Conservation (phyloP, 2,329 filamentous ascomycete genomes). For the Aspergillus fijiensis region DNA sequence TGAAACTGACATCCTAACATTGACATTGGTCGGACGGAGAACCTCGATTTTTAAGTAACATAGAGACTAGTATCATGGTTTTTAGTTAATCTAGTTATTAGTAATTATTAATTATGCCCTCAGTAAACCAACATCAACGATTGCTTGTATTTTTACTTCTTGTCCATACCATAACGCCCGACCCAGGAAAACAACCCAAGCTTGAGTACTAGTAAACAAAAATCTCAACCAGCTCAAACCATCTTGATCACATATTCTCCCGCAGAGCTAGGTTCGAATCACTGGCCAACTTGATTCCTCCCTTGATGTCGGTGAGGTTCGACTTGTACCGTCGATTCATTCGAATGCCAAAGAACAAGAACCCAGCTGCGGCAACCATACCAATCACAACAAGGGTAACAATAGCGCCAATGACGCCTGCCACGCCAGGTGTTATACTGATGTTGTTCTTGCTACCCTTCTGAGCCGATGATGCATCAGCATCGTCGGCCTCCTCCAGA, state of each 20-base stretch:
- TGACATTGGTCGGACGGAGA: no score
- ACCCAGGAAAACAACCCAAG: not conserved
- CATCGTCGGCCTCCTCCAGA: conserved; percentile 19
- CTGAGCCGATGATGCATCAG: not conserved
- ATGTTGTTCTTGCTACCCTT: conserved; percentile 13
- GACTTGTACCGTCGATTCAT: conserved; percentile 43
- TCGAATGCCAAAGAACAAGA: conserved; percentile 49
- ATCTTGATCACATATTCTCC: not conserved
- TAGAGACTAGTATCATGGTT: no score
- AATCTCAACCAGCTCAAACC: not conserved
- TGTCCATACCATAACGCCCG: not conserved
- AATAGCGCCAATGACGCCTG: conserved; percentile 57
- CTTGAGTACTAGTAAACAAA: no score
- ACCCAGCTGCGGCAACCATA: conserved; percentile 40
- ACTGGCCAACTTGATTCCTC: conserved; percentile 53
- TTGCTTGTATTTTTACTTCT: not conserved
- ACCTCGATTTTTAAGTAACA: no score
- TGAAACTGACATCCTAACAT: no score
- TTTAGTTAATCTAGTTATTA: no score
- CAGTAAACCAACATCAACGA: no score
- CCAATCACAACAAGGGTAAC: conserved; percentile 50
- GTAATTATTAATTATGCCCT: no score
- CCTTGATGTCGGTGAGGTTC: conserved; percentile 57
- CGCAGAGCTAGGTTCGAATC: conserved; percentile 53
- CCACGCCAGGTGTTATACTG: conserved; percentile 47